phyloP scores from a whole-genome alignment of 495 filamentous ascomycete species.

The Trichoderma virens region DNA sequence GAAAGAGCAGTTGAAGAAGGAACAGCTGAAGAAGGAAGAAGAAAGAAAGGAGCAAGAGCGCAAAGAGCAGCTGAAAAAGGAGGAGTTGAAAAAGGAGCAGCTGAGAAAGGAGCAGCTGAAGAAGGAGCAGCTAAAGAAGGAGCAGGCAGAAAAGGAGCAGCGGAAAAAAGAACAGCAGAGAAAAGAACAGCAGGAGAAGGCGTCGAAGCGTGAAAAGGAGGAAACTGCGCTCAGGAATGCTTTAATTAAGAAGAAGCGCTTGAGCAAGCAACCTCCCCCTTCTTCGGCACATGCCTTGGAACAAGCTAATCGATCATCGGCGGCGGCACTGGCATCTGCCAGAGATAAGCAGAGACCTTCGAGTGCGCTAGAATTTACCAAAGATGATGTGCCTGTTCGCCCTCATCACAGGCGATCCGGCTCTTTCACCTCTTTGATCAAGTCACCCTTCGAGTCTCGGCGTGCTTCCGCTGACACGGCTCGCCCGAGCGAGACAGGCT shows the following conservation, averaged over 20 bases:
- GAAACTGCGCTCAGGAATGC: neutral
- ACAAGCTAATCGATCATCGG: neutral
- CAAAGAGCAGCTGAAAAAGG: neutral
- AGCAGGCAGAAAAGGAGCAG: neutral
- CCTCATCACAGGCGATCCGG: neutral
- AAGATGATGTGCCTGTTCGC: neutral
- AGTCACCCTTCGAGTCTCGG: slow-evolving; percentile 3
- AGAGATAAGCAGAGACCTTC: neutral
- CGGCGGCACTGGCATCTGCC: neutral
- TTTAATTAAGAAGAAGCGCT: slow-evolving; percentile 21
- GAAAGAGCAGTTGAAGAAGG: neutral
- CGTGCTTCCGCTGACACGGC: neutral
- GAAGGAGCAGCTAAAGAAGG: neutral
- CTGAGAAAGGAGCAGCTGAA: neutral
- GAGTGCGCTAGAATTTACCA: neutral
- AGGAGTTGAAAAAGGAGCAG: neutral
- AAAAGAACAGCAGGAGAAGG: neutral
- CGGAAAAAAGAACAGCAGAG: neutral
- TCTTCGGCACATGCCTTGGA: neutral
- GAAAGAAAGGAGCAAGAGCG: slow-evolving; percentile 15
- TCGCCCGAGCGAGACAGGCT: slow-evolving; percentile 12
- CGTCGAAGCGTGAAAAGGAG: slow-evolving; percentile 4
- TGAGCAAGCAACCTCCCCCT: slow-evolving; percentile 27
- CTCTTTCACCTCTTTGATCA: slow-evolving; percentile 10
- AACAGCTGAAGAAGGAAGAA: neutral